Base-by-base conservation (phyloP, 2,329 filamentous ascomycete genomes). In the Cladobotryum mycophilum region DNA sequence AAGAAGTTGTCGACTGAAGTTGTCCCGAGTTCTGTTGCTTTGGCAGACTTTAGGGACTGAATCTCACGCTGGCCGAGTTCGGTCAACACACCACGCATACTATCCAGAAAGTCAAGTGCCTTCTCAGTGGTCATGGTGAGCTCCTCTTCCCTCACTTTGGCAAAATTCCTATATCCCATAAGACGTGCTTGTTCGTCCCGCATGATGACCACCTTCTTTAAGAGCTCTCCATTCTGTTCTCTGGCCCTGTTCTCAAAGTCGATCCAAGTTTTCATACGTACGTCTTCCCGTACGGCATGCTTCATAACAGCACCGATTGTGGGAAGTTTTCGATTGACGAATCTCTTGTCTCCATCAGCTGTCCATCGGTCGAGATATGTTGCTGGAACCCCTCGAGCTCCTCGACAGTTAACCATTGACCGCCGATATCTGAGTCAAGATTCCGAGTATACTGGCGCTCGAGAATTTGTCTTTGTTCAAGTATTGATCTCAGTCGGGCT, bases 351-450 rank as follows among this genome's bases (percentile, higher is more conserved):
- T 4, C 40, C 49, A 34, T 56, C 52, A 18, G 40, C 38, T 17
- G 49, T 54, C 52, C 45, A 48, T 2, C 69, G 71, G 14, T 76
- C 72, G 3, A 87, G 51, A 4, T 87, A 75, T 64, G 89, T 85
- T n/a, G 76, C 70, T 0, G 86, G 85, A n/a, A 88, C 83, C 86
- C 86, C 33, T 84, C 78, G 11, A 90, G 71, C 67, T 89, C 80
- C 56, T 84, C 76, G 12, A 66, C 71, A 4, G 83, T 85, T 58
- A 89, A 82, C 85, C 85, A 89, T 43, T 88, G 66, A 1, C 84
- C 84, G 14, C 82, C 83, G 53, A 82, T 81, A 70, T 90, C 86
- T 67, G 89, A 85, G 60, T 88, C 88, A 47, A 89, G 70, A 58
- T 82, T 85, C 72, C 87, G 87, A 20, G 48, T 44, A 37, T 49